These are phyloP conservation scores for Oryza australiensis DNA, from an alignment of 176 grass and related monocot species.

Conservation along the genomic window DNA sequence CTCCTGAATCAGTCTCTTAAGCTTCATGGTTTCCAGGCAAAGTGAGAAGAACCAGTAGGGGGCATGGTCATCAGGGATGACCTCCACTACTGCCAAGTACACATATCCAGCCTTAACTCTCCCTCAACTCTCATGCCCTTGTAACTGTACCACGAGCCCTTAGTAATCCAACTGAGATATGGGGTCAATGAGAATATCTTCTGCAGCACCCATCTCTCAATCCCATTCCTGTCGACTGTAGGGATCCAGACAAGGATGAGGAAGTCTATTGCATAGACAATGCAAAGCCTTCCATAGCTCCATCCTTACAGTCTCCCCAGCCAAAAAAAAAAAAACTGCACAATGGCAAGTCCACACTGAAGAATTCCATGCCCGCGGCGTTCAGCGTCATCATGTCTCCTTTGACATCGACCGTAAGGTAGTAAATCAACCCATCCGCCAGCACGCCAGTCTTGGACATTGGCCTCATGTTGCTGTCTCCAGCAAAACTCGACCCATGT, in stretches of 20 bases:
- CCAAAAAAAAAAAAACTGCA: not conserved
- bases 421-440: not conserved
- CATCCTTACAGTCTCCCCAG: slow-evolving; percentile 5
- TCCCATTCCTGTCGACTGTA: not conserved
- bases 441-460: not conserved
- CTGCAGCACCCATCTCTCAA: not conserved
- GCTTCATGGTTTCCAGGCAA: not conserved
- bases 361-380: not conserved
- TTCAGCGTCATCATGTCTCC: not conserved
- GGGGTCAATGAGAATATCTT: not conserved
- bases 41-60: not conserved
- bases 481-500: not conserved
- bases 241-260: not conserved
- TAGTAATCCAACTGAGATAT: not conserved
- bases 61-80: not conserved
- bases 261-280: slow-evolving; percentile 2
- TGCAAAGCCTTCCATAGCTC: not conserved
- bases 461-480: not conserved
- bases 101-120: not conserved
- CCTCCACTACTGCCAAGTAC: not conserved
- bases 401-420: not conserved
- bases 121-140: not conserved
- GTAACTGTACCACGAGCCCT: not conserved
- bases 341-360: not conserved
- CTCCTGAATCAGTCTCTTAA: not conserved